These are phyloP conservation scores for Tetrahymena elliotti DNA, from an alignment of 73 alveolate genomes.

Conservation along the genomic window DNA sequence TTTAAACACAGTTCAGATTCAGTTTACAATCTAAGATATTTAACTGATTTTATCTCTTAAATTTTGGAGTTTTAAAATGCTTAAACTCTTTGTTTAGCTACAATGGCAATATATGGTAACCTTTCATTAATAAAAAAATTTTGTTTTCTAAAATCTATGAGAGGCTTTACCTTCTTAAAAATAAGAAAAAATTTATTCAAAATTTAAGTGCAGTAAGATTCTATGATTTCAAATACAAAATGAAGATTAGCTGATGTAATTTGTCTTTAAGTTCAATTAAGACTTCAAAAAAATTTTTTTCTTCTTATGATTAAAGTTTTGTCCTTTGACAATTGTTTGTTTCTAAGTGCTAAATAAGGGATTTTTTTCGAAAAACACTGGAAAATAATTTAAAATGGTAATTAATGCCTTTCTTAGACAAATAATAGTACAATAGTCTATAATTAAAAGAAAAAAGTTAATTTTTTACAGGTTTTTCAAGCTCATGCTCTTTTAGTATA, in stretches of 20 bases:
- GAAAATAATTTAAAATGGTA: not conserved
- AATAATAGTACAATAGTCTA: not conserved
- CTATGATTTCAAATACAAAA: not conserved
- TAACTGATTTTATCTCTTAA: no score
- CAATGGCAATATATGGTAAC: no score
- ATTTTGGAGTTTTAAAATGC: no score
- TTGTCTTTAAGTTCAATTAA: not conserved
- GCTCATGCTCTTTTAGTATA: not conserved
- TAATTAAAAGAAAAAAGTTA: not conserved
- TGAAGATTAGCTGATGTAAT: not conserved
- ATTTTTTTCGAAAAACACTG: not conserved
- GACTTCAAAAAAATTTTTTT: not conserved
- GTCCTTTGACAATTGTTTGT: not conserved
- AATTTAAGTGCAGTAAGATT: not conserved
- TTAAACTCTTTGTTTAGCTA: no score
- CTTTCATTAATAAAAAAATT: no score
- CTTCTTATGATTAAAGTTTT: not conserved
- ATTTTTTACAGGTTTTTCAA: not conserved
- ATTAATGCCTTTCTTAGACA: not conserved
- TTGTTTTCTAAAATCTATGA: no score
- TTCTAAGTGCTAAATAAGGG: not conserved
- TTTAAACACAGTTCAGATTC: no score
- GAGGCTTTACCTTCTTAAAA: no score
- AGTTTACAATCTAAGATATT: no score
- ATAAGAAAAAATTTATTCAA: no score